Base-by-base conservation (phyloP, 176 grass and related monocot genomes). In the Cymbopogon citratus region DNA sequence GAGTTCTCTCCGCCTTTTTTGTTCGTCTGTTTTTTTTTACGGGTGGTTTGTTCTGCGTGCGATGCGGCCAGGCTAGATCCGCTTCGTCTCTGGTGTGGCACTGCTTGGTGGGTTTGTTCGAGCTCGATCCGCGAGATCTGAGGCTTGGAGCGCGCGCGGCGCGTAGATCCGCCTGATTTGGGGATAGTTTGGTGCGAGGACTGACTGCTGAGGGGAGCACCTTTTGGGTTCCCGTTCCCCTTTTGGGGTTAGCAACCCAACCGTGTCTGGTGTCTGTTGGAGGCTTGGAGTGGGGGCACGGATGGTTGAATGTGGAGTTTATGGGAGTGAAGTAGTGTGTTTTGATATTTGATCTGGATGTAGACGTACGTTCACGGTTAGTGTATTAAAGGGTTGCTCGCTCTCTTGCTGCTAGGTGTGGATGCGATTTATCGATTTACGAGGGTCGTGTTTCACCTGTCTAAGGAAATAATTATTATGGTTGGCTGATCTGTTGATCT, bases 41-140 rank as follows among this genome's bases (percentile, higher is more conserved):
- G 63, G 29, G 3, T 3, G 12, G 10, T 34, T 8, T 39, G n/a
- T n/a, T n/a, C n/a, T n/a, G n/a, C 76, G 3, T 14, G 66, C 21
- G 35, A 0, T 7, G 67, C 14, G 5, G 75, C 10, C n/a, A n/a
- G 7, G 45, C 35, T 74, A 59, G 81, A 88, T 88, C 86, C 66
- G 61, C 35, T 38, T 21, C 15, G 45, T 18, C 3, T 77, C 1
- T 12, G 21, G 65, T 5, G 9, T 1, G 7, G 38, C 38, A 8
- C 21, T 19, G 66, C 6, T 51, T 2, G 5, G 51, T 48, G 33
- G 18, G 21, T 23, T 18, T 13, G 43, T 12, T n/a, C 51, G 59
- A 15, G 9, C 56, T 66, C 24, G 75, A 79, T 83, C 63, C 1
- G 39, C 61, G 35, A 74, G 48, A 88, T 88, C 61, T 75, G 75